A percentile compares a stretch with the other conserved stretches of the same genome.
Evolutionary conservation across 2,329 filamentous ascomycete genomes (phyloP).

Genomic region (Curvularia verruculosa): DNA sequence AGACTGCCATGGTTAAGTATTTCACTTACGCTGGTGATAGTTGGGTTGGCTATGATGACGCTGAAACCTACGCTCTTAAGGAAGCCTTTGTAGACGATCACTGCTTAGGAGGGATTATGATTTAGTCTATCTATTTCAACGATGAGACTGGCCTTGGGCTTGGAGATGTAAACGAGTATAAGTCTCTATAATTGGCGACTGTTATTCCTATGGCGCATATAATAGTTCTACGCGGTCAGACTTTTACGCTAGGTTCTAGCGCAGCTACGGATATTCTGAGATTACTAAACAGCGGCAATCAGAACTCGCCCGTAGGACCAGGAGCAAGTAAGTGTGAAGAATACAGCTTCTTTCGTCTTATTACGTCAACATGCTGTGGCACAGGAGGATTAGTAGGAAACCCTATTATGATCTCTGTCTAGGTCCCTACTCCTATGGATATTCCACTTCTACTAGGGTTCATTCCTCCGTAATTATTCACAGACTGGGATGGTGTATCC

Average conservation of each 20-base stretch:
- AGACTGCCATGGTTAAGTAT: conserved; percentile 41
- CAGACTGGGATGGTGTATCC: conserved; percentile 28
- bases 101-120: conserved; percentile 33
- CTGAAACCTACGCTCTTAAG: conserved; percentile 50
- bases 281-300: conserved; percentile 14
- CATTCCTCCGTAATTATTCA: conserved; percentile 22
- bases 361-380: conserved; percentile 18
- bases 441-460: conserved; percentile 16
- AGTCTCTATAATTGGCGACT: conserved; percentile 15
- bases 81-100: conserved; percentile 51
- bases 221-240: conserved; percentile 7
- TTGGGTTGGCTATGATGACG: conserved; percentile 52
- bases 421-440: conserved; percentile 16
- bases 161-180: conserved; percentile 9
- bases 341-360: conserved; percentile 17
- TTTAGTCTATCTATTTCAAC: conserved; percentile 28
- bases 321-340: conserved; percentile 12
- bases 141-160: conserved; percentile 20
- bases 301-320: conserved; percentile 13
- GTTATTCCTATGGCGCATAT: conserved; percentile 5
- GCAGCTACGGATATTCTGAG: conserved; percentile 14
- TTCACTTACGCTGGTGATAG: conserved; percentile 37
- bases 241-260: conserved; percentile 8
- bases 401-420: conserved; percentile 9
- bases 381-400: conserved; percentile 15